Base-by-base conservation (phyloP, 2,329 filamentous ascomycete species). In the Aspergillus pseudonomiae region DNA sequence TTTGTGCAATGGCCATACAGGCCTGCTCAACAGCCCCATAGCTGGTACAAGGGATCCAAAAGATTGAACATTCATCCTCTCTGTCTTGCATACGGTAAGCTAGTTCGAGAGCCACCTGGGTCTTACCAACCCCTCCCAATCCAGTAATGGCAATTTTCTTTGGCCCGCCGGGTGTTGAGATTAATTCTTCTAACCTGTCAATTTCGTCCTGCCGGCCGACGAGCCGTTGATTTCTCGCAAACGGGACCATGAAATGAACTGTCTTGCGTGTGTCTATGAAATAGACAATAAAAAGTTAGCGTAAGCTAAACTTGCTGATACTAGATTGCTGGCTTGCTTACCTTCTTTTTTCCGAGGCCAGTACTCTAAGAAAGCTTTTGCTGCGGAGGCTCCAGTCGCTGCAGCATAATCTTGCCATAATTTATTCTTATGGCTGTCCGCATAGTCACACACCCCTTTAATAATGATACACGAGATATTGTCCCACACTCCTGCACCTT, bases 381-480 rank as follows among this genome's bases (percentile, higher is more conserved):
- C 57, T 26, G 43, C 28, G 9, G 60, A 50, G n/a, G 67, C 68
- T 12, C 50, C 66, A 6, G 65, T 67, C 50, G 64, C 63, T 4
- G 65, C 65, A 6, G 68, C 65, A 65, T 68, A 68, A 2, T 28
- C 46, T 43, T 70, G 67, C 68, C 68, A 70, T 2, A 26, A 5
- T 30, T 68, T 67, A 19, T 24, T 67, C 39, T 68, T 68, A 12
- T 70, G 68, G 34, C 62, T 63, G 50, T 70, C 68, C 2, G 65
- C 67, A 61, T 70, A 70, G 50, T 70, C 64, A 61, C 67, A 65
- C 2, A 66, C 66, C 4, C 65, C 67, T 14, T 66, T 66, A 50
- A 70, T 64, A 2, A 70, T 60, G 10, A 69, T 45, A n/a, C 60
- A 65, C 21, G 65, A 57, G 24, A 68, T 24, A n/a, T 57, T 58